Percentiles rank a stretch among this genome's conserved stretches.
These are phyloP conservation scores for Myxozyma sirexii DNA, from an alignment of 805 yeast species.

Conservation along the genomic window DNA sequence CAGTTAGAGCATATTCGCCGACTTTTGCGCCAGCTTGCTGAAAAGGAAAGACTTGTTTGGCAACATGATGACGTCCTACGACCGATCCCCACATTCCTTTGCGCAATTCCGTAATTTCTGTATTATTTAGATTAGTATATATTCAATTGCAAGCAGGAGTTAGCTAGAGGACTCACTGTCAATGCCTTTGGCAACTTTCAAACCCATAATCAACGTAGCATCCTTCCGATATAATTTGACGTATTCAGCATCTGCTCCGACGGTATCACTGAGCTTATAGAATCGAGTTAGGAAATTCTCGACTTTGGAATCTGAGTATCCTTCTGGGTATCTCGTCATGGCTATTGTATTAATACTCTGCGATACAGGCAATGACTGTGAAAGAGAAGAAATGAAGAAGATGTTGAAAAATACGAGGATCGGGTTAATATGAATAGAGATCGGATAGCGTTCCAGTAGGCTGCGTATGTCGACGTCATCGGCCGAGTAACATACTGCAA, in stretches of 20 bases:
- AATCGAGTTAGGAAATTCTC: background rate
- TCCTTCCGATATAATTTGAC: background rate
- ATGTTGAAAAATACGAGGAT: too few species aligned
- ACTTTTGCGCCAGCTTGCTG: background rate
- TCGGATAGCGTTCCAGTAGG: background rate
- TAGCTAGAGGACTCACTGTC: background rate
- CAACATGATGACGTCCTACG: conserved; percentile 12
- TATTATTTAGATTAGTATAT: too few species aligned
- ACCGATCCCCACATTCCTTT: conserved; percentile 18
- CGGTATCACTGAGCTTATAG: conserved; percentile 6
- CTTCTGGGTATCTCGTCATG: conserved; percentile 12
- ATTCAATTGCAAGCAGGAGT: background rate
- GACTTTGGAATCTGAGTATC: conserved; percentile 1
- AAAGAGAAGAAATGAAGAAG: too few species aligned
- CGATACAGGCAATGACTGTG: too few species aligned
- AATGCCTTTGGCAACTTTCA: conserved; percentile 5
- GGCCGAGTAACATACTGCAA: background rate
- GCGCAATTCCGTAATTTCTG: conserved; percentile 6
- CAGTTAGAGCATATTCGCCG: conserved; percentile 1
- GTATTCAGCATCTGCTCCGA: background rate
- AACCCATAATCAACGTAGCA: conserved; percentile 9
- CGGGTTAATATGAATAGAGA: too few species aligned
- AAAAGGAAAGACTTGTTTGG: conserved; percentile 12
- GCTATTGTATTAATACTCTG: background rate
- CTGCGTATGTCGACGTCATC: background rate